Percentiles rank a stretch among this genome's conserved stretches.
Evolutionary conservation across 805 yeast genomes (phyloP).

Genomic region (Metschnikowia arizonensis): DNA sequence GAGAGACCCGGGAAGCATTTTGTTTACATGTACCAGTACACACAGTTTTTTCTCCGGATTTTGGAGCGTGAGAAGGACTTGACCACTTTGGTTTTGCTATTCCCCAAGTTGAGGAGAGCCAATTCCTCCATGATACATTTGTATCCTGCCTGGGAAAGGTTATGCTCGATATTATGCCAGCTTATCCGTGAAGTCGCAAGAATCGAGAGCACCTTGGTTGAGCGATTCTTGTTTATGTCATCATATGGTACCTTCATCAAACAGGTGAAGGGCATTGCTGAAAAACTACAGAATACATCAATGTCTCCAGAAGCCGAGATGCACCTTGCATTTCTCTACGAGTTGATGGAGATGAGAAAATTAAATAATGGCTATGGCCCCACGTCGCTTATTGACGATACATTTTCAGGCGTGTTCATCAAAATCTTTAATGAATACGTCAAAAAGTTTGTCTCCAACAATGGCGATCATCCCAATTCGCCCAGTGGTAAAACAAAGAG

Average conservation of each 20-base stretch:
- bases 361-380: slow-evolving; percentile 81
- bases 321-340: slow-evolving; percentile 43
- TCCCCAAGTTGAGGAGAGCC: slow-evolving; percentile 72
- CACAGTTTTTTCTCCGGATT: slow-evolving; percentile 57
- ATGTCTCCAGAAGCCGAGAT: slow-evolving; percentile 36
- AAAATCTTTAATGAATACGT: slow-evolving; percentile 33
- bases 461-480: slow-evolving; percentile 18
- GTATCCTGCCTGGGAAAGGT: slow-evolving; percentile 60
- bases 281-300: slow-evolving; percentile 18
- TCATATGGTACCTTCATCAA: slow-evolving; percentile 4
- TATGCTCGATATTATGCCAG: slow-evolving; percentile 50
- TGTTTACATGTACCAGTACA: slow-evolving; percentile 67
- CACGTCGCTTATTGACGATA: slow-evolving; percentile 70
- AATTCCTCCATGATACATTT: slow-evolving; percentile 72
- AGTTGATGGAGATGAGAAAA: slow-evolving; percentile 57
- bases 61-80: slow-evolving; percentile 53
- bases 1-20: slow-evolving; percentile 95
- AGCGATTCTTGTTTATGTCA: slow-evolving; percentile 34
- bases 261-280: slow-evolving; percentile 28
- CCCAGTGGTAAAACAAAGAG: slow-evolving; percentile 33
- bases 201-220: slow-evolving; percentile 46
- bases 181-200: slow-evolving; percentile 44
- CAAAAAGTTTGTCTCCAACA: background rate
- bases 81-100: slow-evolving; percentile 53
- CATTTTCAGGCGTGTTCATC: slow-evolving; percentile 58